A percentile compares a stretch with the other conserved stretches of the same genome.
phyloP scores from a whole-genome alignment of 129 eudicot genomes.

The Logfia minima region DNA sequence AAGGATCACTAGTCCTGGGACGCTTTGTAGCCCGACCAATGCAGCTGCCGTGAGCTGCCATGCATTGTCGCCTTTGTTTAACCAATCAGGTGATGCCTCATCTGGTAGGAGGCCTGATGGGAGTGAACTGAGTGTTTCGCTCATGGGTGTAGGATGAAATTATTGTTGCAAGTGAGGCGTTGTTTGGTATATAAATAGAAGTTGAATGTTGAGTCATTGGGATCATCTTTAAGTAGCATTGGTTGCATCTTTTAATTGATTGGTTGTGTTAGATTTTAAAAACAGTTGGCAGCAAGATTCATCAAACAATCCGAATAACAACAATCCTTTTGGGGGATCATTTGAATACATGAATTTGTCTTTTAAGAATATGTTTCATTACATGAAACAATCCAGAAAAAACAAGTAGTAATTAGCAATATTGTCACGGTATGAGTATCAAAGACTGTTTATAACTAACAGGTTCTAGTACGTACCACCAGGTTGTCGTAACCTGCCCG shows the following conservation, averaged over 20 bases:
- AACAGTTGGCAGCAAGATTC: constrained; percentile 46
- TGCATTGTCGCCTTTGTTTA: constrained; percentile 70
- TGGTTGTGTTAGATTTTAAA: constrained; percentile 24
- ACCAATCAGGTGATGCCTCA: constrained; percentile 56
- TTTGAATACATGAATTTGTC: neutral
- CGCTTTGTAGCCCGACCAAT: constrained; percentile 77
- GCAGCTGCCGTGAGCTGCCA: constrained; percentile 70
- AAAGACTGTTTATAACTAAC: neutral
- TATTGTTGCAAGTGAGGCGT: constrained; percentile 17
- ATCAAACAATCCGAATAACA: constrained; percentile 24
- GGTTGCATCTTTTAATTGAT: constrained; percentile 27
- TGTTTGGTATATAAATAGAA: constrained; percentile 25
- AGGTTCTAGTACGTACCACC: no score
- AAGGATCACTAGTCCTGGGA: constrained; percentile 77
- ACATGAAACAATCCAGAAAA: neutral
- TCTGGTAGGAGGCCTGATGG: constrained; percentile 40
- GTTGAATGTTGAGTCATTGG: constrained; percentile 35
- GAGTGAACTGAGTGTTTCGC: constrained; percentile 18
- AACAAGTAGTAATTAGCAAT: no score
- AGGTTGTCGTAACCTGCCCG: no score
- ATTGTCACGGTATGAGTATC: neutral
- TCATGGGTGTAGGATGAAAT: constrained; percentile 22
- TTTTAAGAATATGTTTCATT: neutral
- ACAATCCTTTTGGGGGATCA: neutral
- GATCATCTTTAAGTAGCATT: constrained; percentile 33